Base-by-base conservation (phyloP, 352 stramenopile species). In the Globisporangium spinosum region DNA sequence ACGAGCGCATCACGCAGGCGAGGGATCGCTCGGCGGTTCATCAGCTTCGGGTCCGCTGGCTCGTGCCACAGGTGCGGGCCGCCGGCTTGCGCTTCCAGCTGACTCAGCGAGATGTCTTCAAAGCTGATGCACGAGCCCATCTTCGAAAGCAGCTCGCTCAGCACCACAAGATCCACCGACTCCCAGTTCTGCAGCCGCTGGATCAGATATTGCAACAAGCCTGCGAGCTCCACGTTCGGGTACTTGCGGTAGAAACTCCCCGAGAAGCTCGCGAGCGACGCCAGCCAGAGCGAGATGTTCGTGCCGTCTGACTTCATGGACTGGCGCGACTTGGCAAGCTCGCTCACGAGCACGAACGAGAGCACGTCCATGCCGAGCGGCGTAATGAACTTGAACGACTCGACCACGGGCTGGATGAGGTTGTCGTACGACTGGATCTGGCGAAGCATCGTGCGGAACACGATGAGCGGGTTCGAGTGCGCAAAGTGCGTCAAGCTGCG, bases 381-480 rank as follows among this genome's bases (percentile, higher is more conserved):
- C 6, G 94, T 98, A 20, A 98, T 83, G 70, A 97, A 98, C 66
- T 97, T 94, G 72, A 98, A 94, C n/a, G 89, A 91, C 67, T 99
- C 95, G 7, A 99, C 94, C 64, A 98, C 96, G 15, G 97, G 93
- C 68, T 97, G 82, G 61, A 99, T 98, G 65, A 99, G 77, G 71
- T 99, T 99, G 65, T 98, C 96, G 70, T 99, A 99, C 74, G 93
- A 98, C 75, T 98, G 94, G 74, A 98, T 98, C 74, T 98, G 94
- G 56, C 86, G 87, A 29, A 98, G 75, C 81, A 98, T 98, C 15
- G 92, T 97, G 23, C 85, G 89, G 68, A 98, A 98, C 15, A 98
- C 93, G 13, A 98, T 89, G 25, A 98, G 74, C 22, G 96, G 96
- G 76, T 98, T 98, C 38, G 86, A 94, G 67, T 98, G 93, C 5